Evolutionary conservation across 2,329 filamentous ascomycete species (phyloP), one percentile per base, ranked within the genome.

Genomic region (Xylariaceae sp.): DNA sequence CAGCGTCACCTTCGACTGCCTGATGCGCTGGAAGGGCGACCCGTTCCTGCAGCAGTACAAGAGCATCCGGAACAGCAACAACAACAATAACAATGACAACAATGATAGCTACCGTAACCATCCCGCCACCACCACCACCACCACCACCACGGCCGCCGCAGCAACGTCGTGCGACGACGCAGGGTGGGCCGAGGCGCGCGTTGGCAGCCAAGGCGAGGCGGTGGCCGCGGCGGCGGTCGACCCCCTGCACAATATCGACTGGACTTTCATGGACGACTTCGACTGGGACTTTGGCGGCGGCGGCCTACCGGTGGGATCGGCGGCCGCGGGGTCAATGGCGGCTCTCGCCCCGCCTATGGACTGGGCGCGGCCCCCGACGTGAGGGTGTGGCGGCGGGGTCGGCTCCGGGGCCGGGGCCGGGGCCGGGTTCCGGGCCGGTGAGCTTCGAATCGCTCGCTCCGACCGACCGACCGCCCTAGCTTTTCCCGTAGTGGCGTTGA

Each of bases 1-100:
- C 3, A 65, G 67, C 31, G 55, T 72, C 19, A 64, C 64, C 4
- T 68, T 68, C 39, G 69, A 67, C 44, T 74, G 68, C 39, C 53
- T 75, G 5, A 52, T 59, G 21, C 52, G 60, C 22, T 74, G 67
- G 64, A 70, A 55, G 36, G 40, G 38, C 19, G 56, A 53, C 29
- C 42, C 45, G 19, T 30, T 38, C 16, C 19, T 36, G 17, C 7
- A 23, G 8, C n/a, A n/a, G n/a, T n/a, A n/a, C n/a, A 35, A 30
- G 24, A 40, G 35, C 19, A 16, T 32, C n/a, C 21, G 11, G 9
- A 19, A 36, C 23, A 15, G 18, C 19, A 32, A 17, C 18, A 24
- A 12, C 30, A 24, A 13, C 14, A n/a, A n/a, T n/a, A n/a, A n/a
- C n/a, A n/a, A n/a, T n/a, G n/a, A n/a, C n/a, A n/a, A n/a, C n/a